phyloP scores from a whole-genome alignment of 495 filamentous ascomycete genomes.

The Trichoderma erinaceum region DNA sequence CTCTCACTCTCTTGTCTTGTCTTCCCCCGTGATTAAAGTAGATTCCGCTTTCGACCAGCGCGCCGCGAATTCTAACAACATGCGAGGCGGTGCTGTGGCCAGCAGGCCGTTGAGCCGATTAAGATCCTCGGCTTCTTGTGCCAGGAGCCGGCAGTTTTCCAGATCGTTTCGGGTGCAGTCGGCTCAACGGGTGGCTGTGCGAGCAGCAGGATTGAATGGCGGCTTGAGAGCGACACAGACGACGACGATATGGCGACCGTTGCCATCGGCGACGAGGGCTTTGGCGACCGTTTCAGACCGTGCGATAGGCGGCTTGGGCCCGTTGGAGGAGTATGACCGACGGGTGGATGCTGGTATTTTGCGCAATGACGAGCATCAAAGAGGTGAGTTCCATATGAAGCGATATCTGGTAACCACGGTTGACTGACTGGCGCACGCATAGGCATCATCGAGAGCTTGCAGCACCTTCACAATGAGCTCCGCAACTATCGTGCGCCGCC shows the following conservation, averaged over 20 bases:
- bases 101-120: slow-evolving; percentile 1
- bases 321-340: slow-evolving; percentile 78
- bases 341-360: slow-evolving; percentile 66
- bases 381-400: slow-evolving; percentile 49
- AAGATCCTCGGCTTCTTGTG: slow-evolving; percentile 16
- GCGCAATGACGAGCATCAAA: slow-evolving; percentile 82
- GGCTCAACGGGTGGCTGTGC: background rate
- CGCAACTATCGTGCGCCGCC: slow-evolving; percentile 62
- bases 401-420: no score
- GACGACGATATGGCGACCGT: slow-evolving; percentile 16
- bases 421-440: background rate
- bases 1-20: background rate
- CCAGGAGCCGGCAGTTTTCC: slow-evolving; percentile 1
- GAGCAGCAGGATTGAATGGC: background rate
- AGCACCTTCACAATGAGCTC: slow-evolving; percentile 83
- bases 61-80: background rate
- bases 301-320: slow-evolving; percentile 43
- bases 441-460: slow-evolving; percentile 83
- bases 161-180: slow-evolving; percentile 4
- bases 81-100: background rate
- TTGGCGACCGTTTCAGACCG: slow-evolving; percentile 16
- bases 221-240: background rate
- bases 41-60: background rate
- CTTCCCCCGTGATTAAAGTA: background rate
- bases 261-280: slow-evolving; percentile 1